phyloP scores from a whole-genome alignment of 495 filamentous ascomycete genomes.

The Aspergillus baeticus region DNA sequence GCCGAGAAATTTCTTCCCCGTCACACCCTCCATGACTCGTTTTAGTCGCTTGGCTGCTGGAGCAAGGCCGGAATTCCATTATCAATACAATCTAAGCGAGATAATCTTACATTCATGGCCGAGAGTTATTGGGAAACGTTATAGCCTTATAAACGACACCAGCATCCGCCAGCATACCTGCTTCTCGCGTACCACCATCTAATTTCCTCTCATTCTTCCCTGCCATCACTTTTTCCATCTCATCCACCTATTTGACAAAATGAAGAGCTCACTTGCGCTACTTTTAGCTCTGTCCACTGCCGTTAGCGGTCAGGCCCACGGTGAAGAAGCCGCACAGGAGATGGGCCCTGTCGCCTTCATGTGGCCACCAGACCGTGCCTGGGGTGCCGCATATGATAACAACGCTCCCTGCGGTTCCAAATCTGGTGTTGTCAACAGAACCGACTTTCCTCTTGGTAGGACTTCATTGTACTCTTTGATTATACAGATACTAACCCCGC shows the following conservation, averaged over 20 bases:
- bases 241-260: not conserved
- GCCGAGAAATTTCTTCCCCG: conserved; percentile 1
- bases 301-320: conserved; percentile 7
- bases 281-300: conserved; percentile 11
- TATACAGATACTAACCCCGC: not conserved
- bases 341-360: conserved; percentile 56
- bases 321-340: conserved; percentile 22
- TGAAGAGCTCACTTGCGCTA: conserved; percentile 6
- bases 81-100: not conserved
- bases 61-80: not conserved
- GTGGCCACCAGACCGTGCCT: conserved; percentile 49
- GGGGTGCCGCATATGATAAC: conserved; percentile 45
- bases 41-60: conserved; percentile 8
- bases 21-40: not conserved
- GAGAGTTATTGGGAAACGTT: not conserved
- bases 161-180: not conserved
- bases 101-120: not conserved
- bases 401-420: conserved; percentile 46
- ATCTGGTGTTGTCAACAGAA: conserved; percentile 38
- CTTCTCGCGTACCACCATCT: not conserved
- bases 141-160: conserved; percentile 8
- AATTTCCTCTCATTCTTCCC: not conserved
- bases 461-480: not conserved
- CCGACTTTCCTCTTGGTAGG: conserved; percentile 42
- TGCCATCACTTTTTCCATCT: not conserved